Conservation (phyloP, 306 rosid genomes). For the Glycine tomentella region DNA sequence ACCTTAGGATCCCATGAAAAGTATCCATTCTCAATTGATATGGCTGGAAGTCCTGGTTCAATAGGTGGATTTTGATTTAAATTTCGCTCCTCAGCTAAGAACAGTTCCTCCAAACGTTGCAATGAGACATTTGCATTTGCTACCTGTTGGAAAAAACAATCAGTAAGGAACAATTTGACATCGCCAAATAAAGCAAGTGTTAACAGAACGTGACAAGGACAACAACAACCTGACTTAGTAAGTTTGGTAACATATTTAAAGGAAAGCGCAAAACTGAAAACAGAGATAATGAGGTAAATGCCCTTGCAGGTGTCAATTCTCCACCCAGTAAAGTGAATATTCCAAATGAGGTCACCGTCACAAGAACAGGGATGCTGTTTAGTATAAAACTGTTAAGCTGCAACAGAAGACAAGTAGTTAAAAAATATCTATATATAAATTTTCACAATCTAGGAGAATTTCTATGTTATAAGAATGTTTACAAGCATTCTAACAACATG, state of each 20-base stretch:
- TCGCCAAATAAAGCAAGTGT: conserved; percentile 8
- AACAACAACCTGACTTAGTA: conserved; percentile 78
- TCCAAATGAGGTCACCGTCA: conserved; percentile 80
- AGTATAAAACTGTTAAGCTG: conserved; percentile 78
- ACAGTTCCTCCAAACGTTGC: conserved; percentile 82
- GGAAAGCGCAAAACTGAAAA: conserved; percentile 81
- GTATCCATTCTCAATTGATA: conserved; percentile 73
- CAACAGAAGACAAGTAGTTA: conserved; percentile 45
- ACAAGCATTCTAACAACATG: not conserved
- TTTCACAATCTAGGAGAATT: not conserved
- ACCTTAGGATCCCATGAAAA: conserved; percentile 93
- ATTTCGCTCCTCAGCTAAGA: conserved; percentile 71
- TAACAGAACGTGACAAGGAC: conserved; percentile 1
- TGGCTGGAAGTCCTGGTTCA: conserved; percentile 75
- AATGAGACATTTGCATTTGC: conserved; percentile 86
- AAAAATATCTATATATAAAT: too few relatives aligned
- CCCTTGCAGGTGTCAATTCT: conserved; percentile 85
- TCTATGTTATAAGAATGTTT: conserved; percentile 5
- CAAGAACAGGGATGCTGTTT: conserved; percentile 84
- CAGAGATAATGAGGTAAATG: conserved; percentile 88
- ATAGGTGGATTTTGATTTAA: conserved; percentile 70
- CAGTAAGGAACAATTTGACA: conserved; percentile 28
- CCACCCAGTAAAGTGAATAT: conserved; percentile 86
- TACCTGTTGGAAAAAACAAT: conserved; percentile 58
- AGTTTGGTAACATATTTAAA: conserved; percentile 76